Evolutionary conservation across 2,329 filamentous ascomycete genomes (phyloP).

Genomic region (Ophiostoma ips): DNA sequence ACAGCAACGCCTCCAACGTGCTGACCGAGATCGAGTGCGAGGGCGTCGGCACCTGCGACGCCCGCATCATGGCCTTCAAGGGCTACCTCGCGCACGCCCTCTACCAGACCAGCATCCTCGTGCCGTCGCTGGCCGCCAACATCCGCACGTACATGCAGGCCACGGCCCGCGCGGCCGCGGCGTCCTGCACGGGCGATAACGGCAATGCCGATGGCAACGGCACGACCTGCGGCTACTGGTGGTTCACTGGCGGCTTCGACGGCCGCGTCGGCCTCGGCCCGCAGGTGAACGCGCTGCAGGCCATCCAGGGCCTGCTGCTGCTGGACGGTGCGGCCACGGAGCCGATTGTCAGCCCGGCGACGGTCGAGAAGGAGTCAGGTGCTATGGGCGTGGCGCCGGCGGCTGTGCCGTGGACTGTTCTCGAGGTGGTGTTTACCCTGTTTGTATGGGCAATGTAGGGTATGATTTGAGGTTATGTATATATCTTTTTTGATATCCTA

Average conservation of each 20-base stretch:
- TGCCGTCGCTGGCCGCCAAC: conserved; percentile 36
- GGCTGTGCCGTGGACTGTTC: conserved; percentile 5
- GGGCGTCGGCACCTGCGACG: conserved; percentile 38
- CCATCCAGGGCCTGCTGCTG: conserved; percentile 42
- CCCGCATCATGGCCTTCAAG: conserved; percentile 55
- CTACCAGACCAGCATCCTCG: conserved; percentile 41
- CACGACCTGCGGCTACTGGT: conserved; percentile 45
- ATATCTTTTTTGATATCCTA: too few species aligned
- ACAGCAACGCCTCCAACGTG: conserved; percentile 37
- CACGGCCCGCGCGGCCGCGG: conserved; percentile 41
- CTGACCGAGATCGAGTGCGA: conserved; percentile 59
- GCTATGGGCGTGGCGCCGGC: conserved; percentile 6
- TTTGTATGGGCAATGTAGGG: conserved; percentile 9
- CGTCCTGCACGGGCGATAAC: conserved; percentile 44
- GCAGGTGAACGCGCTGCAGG: conserved; percentile 51
- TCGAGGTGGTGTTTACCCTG: conserved; percentile 5
- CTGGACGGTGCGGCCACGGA: conserved; percentile 15
- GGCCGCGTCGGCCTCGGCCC: conserved; percentile 42
- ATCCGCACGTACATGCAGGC: conserved; percentile 35
- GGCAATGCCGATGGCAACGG: conserved; percentile 25
- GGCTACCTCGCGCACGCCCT: conserved; percentile 52
- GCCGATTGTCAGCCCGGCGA: background rate
- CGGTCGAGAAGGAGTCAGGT: conserved; percentile 7
- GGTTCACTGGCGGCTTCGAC: conserved; percentile 46
- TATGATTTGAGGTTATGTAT: too few species aligned